Conservation (phyloP, 2,329 filamentous ascomycete species). For the Colletotrichum sp. region DNA sequence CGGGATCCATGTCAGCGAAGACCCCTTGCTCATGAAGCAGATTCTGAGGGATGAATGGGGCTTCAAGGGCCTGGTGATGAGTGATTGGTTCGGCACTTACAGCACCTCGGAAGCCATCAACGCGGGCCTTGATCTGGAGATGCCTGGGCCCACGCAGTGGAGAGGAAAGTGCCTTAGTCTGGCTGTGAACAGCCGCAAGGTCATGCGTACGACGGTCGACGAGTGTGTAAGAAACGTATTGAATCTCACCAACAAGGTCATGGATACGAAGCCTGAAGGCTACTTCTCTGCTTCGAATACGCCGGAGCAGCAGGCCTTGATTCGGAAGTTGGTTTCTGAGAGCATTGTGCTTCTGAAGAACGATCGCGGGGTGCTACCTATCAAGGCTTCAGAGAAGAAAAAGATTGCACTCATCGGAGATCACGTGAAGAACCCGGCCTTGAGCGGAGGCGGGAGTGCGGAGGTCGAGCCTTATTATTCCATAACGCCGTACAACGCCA, state of each 20-base stretch:
- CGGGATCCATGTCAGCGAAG: slow-evolving; percentile 60
- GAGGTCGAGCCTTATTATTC: slow-evolving; percentile 67
- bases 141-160: slow-evolving; percentile 59
- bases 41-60: slow-evolving; percentile 62
- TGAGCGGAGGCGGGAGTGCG: slow-evolving; percentile 66
- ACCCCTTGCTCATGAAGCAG: slow-evolving; percentile 50
- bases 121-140: slow-evolving; percentile 62
- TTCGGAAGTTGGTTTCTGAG: slow-evolving; percentile 70
- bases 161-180: slow-evolving; percentile 15
- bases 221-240: slow-evolving; percentile 61
- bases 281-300: slow-evolving; percentile 54
- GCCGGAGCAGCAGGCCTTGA: slow-evolving; percentile 60
- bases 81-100: slow-evolving; percentile 64
- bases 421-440: slow-evolving; percentile 26
- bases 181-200: slow-evolving; percentile 9
- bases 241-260: slow-evolving; percentile 57
- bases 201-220: slow-evolving; percentile 42
- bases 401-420: slow-evolving; percentile 24
- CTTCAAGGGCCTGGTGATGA: slow-evolving; percentile 62
- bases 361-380: slow-evolving; percentile 64
- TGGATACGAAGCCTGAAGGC: slow-evolving; percentile 35
- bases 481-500: slow-evolving; percentile 74
- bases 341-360: slow-evolving; percentile 80
- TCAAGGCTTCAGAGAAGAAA: slow-evolving; percentile 61
- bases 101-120: slow-evolving; percentile 54